Conservation (phyloP, 2,329 filamentous ascomycete genomes). For the Colletotrichum musicola region DNA sequence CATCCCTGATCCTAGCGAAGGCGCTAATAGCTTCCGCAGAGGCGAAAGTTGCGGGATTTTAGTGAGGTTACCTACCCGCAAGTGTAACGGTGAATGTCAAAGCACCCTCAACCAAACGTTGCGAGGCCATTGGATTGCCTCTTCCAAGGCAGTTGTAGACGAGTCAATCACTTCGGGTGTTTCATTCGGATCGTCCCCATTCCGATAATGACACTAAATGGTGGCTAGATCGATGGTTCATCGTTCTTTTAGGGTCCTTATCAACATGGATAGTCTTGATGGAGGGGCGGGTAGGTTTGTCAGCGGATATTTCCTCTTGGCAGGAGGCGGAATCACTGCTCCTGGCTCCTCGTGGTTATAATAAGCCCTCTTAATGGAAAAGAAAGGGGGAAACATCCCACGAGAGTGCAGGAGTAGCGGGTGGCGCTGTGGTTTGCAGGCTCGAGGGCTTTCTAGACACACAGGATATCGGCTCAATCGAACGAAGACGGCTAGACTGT, state of each 20-base stretch:
- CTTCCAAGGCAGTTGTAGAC: not conserved
- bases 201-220: not conserved
- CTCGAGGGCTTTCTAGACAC: no score
- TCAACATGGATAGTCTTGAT: not conserved
- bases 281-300: slow-evolving; percentile 6
- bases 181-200: slow-evolving; percentile 7
- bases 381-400: not conserved
- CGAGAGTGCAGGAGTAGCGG: no score
- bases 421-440: no score
- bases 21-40: no score
- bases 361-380: not conserved
- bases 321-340: not conserved
- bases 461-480: no score
- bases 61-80: no score
- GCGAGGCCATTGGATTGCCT: not conserved
- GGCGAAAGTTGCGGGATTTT: no score
- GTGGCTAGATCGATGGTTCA: slow-evolving; percentile 15
- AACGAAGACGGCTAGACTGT: no score
- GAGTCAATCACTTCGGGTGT: not conserved
- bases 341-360: not conserved
- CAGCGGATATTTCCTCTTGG: slow-evolving; percentile 6
- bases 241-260: slow-evolving; percentile 7
- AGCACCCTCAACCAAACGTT: no score
- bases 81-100: no score
- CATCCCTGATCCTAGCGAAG: no score